These are phyloP conservation scores for Microdochium nivale DNA, from an alignment of 2,329 filamentous ascomycete species.

Conservation along the genomic window DNA sequence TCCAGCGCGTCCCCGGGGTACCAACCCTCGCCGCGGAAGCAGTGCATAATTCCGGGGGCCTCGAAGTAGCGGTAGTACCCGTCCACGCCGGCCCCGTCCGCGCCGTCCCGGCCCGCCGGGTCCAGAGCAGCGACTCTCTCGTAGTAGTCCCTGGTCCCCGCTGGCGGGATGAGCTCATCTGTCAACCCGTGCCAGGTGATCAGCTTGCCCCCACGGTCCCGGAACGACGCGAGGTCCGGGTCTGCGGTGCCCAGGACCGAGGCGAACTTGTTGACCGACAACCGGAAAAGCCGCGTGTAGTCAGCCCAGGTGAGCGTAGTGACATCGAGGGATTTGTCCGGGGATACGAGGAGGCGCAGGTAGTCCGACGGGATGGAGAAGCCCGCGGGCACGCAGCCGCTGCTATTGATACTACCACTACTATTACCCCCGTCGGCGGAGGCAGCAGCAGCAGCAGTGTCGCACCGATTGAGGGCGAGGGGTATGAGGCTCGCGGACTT, in stretches of 20 bases:
- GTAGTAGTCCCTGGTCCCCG: not conserved
- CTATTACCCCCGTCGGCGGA: not conserved
- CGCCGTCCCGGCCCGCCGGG: not conserved
- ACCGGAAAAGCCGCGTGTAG: constrained; percentile 11
- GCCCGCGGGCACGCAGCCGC: not conserved
- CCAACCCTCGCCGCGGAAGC: not conserved
- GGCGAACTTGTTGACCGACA: constrained; percentile 10
- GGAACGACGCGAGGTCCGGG: constrained; percentile 18
- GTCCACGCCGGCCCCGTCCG: not conserved
- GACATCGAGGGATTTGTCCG: constrained; percentile 15
- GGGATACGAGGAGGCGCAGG: constrained; percentile 14
- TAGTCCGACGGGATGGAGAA: constrained; percentile 10
- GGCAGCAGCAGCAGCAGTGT: too few relatives aligned
- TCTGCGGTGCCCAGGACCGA: constrained; percentile 18
- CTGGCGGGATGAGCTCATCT: constrained; percentile 18
- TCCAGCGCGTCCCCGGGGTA: not conserved
- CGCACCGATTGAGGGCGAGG: not conserved
- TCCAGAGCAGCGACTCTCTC: not conserved
- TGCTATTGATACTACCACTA: too few relatives aligned
- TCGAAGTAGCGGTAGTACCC: not conserved
- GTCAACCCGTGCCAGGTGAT: constrained; percentile 32
- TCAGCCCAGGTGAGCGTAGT: constrained; percentile 17
- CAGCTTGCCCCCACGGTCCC: constrained; percentile 27
- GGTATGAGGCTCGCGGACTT: not conserved
- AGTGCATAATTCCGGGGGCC: not conserved